These are phyloP conservation scores for Pyrenula massariospora DNA, from an alignment of 495 filamentous ascomycete genomes.

Conservation along the genomic window DNA sequence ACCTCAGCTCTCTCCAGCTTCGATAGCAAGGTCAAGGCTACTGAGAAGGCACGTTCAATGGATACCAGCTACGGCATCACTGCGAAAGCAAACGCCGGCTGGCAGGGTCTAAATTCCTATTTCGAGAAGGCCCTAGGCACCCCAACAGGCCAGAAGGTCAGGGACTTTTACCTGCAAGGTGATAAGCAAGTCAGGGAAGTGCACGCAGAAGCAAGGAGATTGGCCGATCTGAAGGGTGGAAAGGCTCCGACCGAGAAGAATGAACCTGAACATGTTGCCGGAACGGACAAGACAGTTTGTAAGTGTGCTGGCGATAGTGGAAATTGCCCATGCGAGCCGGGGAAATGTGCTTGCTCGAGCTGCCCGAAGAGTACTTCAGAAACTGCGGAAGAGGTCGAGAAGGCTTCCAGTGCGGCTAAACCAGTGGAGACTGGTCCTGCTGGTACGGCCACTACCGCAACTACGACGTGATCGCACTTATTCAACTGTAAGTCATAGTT, in stretches of 20 bases:
- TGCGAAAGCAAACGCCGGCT: constrained; percentile 49
- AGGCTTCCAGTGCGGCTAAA: neutral
- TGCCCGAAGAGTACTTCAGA: constrained; percentile 8
- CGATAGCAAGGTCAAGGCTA: constrained; percentile 71
- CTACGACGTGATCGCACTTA: too few relatives aligned
- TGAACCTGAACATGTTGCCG: constrained; percentile 7
- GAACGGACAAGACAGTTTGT: constrained; percentile 15
- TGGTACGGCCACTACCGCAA: neutral
- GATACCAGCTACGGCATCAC: constrained; percentile 67
- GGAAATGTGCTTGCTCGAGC: constrained; percentile 14
- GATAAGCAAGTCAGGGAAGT: constrained; percentile 86
- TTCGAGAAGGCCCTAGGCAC: constrained; percentile 85
- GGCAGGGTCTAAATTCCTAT: constrained; percentile 62
- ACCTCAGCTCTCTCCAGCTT: constrained; percentile 58
- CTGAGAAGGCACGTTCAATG: constrained; percentile 61
- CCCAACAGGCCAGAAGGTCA: constrained; percentile 74
- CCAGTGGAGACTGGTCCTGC: neutral
- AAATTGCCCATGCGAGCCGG: constrained; percentile 11
- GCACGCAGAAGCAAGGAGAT: constrained; percentile 73
- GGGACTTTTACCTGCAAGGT: constrained; percentile 70
- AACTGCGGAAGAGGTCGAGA: constrained; percentile 2
- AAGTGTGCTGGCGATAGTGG: constrained; percentile 14
- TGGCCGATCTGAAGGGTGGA: constrained; percentile 75
- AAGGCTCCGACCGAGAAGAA: constrained; percentile 24
- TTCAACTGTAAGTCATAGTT: too few relatives aligned